Base-by-base conservation (phyloP, 257 asterid genomes). In the Solanum medicagineum region DNA sequence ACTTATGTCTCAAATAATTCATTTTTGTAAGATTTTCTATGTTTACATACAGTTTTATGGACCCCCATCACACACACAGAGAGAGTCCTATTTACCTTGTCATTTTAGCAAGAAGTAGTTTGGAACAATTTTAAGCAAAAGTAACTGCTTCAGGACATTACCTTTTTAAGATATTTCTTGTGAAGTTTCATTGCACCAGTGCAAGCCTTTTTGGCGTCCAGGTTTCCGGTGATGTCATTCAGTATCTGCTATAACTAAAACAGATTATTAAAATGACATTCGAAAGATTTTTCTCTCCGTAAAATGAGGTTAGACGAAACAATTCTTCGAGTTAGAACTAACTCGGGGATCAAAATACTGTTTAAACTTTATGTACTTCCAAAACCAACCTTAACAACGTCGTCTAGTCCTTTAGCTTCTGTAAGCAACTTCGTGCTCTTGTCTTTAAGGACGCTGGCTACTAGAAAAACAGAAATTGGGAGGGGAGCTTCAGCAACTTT, bases 381-480 rank as follows among this genome's bases (percentile, higher is more conserved):
- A n/a, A 10, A 70, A 56, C 74, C 22, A 85, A 95, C 99, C 98
- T 96, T 89, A 63, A 94, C 96, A 60, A 95, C 98, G 14, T 95
- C 99, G 20, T 95, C 99, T 20, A 95, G 89, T 55, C 99, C 99
- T 15, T 94, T 92, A 44, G 99, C 99, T 88, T 95, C 99, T 13
- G 94, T 87, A 79, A 93, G 89, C 90, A 95, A 73, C 92, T 94
- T 92, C 4, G 92, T 6, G 85, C 97, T 93, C 90, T 90, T 93
- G 10, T 92, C 97, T 88, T 95, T 92, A 22, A 95, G 93, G 60
- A 95, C 97, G 79, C 99, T 91, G 44, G 98, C 99, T 17, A 95
- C 99, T 17, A 95, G 94, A 84, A 95, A 95, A 80, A 95, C 93
- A 6, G 98, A 94, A 81, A 94, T 92, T 3, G 99, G 98, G 24